phyloP scores from a whole-genome alignment of 2,329 filamentous ascomycete genomes.

The Claviceps purpurea region DNA sequence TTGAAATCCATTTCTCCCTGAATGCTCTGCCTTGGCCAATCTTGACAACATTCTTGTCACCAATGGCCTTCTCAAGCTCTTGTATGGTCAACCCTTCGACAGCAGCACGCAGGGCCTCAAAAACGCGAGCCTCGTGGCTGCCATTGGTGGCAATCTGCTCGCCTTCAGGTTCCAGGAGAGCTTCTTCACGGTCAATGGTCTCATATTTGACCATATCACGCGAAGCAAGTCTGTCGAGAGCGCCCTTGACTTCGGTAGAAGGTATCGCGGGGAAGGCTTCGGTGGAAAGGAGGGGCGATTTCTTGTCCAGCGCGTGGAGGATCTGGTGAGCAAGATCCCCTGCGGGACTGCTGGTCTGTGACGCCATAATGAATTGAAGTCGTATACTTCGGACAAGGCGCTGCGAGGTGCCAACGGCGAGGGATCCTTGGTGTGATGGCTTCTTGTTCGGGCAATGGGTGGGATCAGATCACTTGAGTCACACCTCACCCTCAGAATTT shows the following conservation, averaged over 20 bases:
- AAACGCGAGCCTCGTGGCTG: conserved; percentile 73
- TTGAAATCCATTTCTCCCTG: conserved; percentile 60
- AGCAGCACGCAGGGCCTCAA: conserved; percentile 56
- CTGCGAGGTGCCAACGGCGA: not conserved
- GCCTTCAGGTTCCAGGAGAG: conserved; percentile 61
- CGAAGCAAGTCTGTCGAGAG: conserved; percentile 72
- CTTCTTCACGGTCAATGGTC: conserved; percentile 66
- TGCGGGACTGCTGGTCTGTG: conserved; percentile 19
- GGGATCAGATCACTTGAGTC: conserved; percentile 1
- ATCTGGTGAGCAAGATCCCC: conserved; percentile 51
- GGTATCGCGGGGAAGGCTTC: conserved; percentile 55
- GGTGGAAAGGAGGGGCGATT: conserved; percentile 52
- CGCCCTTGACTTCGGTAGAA: conserved; percentile 65
- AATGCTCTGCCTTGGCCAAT: conserved; percentile 93
- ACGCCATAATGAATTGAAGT: conserved; percentile 24
- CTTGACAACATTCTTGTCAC: conserved; percentile 61
- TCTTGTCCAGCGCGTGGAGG: conserved; percentile 49
- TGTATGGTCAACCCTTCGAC: conserved; percentile 70
- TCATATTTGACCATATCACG: conserved; percentile 81
- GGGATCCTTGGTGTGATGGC: not conserved
- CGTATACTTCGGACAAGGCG: not conserved
- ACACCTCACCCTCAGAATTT: conserved; percentile 5
- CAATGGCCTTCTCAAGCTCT: conserved; percentile 56
- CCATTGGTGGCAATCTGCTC: conserved; percentile 60
- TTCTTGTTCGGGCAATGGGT: not conserved